phyloP scores from a whole-genome alignment of 495 filamentous ascomycete species.

The Penicillium canescens region DNA sequence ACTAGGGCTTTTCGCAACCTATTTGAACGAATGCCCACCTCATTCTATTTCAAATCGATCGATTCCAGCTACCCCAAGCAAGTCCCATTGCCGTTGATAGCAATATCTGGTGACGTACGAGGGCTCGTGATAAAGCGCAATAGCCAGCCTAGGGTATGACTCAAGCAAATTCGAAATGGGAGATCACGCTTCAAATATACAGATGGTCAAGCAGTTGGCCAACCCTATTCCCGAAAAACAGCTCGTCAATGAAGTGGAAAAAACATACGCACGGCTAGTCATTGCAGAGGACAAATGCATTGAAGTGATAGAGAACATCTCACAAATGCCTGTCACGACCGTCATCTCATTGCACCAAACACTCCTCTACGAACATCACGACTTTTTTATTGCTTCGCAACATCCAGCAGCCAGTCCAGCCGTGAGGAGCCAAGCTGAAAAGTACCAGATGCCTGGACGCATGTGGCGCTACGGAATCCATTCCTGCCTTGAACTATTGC shows the following conservation, averaged over 20 bases:
- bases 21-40: no score
- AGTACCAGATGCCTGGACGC: no score
- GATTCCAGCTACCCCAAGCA: no score
- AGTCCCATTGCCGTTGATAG: slow-evolving; percentile 1
- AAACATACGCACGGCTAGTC: slow-evolving; percentile 73
- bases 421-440: no score
- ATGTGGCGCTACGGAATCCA: no score
- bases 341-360: slow-evolving; percentile 72
- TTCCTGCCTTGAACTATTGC: no score
- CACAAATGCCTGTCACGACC: slow-evolving; percentile 45
- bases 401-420: no score
- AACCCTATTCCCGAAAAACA: slow-evolving; percentile 72
- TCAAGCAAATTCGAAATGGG: no score
- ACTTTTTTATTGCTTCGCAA: slow-evolving; percentile 78
- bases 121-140: no score
- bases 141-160: slow-evolving; percentile 8
- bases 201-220: slow-evolving; percentile 55
- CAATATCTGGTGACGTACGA: not conserved
- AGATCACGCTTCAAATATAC: slow-evolving; percentile 40
- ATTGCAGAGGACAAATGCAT: slow-evolving; percentile 82
- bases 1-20: no score
- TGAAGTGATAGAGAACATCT: slow-evolving; percentile 64
- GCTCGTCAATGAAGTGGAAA: slow-evolving; percentile 64
- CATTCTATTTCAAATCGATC: no score
- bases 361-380: slow-evolving; percentile 75